Base-by-base conservation (phyloP, 768 basidiomycete species). In the Coprinellus aureogranulatus region DNA sequence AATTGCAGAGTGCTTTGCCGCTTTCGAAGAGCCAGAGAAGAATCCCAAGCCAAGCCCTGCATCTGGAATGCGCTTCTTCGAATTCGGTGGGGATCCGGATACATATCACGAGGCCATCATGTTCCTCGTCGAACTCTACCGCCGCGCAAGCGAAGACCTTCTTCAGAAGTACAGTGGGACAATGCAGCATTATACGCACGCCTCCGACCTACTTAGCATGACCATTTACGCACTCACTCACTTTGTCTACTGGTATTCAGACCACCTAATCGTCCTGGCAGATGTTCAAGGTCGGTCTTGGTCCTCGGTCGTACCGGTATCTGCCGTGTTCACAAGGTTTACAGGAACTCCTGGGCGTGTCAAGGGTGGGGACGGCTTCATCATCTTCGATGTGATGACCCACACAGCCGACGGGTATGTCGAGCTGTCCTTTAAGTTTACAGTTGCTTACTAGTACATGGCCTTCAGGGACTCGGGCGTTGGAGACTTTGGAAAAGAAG, bases 191-290 rank as follows among this genome's bases (percentile, higher is more conserved):
- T 18, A 18, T 12, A 37, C 52, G 14, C 40, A 30, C 18, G 25
- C 25, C n/a, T 26, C 26, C 26, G 52, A 53, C 23, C 52, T 53
- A 26, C 20, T 18, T 6, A 53, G 37, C 20, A 31, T 39, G 37
- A 37, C 52, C 26, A 53, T 53, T 20, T 53, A 53, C 31, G 18
- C 37, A 22, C 40, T 53, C 26, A 25, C 31, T 10, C 52, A 53
- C 26, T 53, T 53, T 23, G 6, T n/a, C 0, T 54, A 44, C 20
- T 18, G 9, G 9, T 39, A 18, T 9, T 9, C 37, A 9, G 9
- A 9, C 10, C 10, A 18, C 18, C 10, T 39, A 39, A 9, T 9
- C 18, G 37, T 39, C 10, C 9, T 39, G 10, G 37, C 37, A 9
- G 37, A 39, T 39, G 18, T 39, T 18, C 37, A 39, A 39, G 37